These are phyloP conservation scores for Pseudozyma thailandica DNA, from an alignment of 1,284 basidiomycete species.

Conservation along the genomic window DNA sequence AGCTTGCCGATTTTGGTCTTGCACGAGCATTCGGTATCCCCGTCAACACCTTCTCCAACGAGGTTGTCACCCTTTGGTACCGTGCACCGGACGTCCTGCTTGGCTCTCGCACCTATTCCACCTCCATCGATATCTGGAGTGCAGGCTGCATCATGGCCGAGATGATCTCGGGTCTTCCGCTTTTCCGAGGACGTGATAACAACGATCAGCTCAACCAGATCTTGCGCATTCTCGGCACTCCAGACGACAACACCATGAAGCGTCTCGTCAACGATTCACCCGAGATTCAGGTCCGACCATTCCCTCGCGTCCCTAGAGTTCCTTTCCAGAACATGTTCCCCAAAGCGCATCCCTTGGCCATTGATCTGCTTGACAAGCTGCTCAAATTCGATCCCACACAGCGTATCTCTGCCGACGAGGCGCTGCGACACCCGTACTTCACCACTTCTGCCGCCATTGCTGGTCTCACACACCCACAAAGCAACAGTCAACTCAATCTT, in stretches of 20 bases:
- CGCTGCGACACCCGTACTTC: slow-evolving; percentile 93
- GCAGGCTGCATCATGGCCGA: slow-evolving; percentile 97
- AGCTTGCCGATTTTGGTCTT: slow-evolving; percentile 86
- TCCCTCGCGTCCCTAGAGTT: slow-evolving; percentile 90
- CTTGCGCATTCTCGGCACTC: slow-evolving; percentile 96
- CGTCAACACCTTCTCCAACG: slow-evolving; percentile 68
- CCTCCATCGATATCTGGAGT: slow-evolving; percentile 99
- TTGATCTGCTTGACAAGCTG: slow-evolving; percentile 92
- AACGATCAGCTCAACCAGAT: slow-evolving; percentile 97
- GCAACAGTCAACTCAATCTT: slow-evolving; percentile 44
- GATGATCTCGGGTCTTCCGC: slow-evolving; percentile 91
- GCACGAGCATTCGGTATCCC: slow-evolving; percentile 77
- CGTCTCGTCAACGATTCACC: slow-evolving; percentile 93
- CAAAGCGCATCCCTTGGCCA: slow-evolving; percentile 89
- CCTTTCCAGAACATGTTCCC: slow-evolving; percentile 88
- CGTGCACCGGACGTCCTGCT: slow-evolving; percentile 97
- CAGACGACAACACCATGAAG: slow-evolving; percentile 85
- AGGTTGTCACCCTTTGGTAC: slow-evolving; percentile 93
- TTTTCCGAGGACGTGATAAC: slow-evolving; percentile 97
- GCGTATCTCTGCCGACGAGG: slow-evolving; percentile 90
- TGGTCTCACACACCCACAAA: slow-evolving; percentile 32
- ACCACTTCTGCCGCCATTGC: slow-evolving; percentile 68
- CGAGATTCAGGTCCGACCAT: slow-evolving; percentile 86
- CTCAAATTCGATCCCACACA: slow-evolving; percentile 96
- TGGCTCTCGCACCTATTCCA: slow-evolving; percentile 96